Evolutionary conservation across 2,329 filamentous ascomycete species (phyloP).

Genomic region (Colletotrichum cereale): DNA sequence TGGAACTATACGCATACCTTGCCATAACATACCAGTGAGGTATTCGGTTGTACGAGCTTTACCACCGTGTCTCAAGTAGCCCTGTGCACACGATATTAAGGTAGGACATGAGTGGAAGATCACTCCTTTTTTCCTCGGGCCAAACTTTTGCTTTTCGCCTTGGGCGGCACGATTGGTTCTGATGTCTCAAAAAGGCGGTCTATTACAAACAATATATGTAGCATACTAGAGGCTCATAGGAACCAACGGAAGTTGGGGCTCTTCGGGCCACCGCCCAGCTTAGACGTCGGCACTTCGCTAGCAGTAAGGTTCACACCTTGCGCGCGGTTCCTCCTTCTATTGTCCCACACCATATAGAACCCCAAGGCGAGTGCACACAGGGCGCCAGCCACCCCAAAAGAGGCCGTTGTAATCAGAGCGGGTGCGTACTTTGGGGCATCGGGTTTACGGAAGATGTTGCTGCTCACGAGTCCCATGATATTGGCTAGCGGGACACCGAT

Average conservation of each 20-base stretch:
- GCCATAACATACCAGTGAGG: not conserved
- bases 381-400: slow-evolving; percentile 72
- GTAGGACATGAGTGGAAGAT: not conserved
- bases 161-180: no score
- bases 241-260: slow-evolving; percentile 66
- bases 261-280: slow-evolving; percentile 61
- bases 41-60: no score
- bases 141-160: not conserved
- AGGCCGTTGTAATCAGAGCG: slow-evolving; percentile 74
- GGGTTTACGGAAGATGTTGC: slow-evolving; percentile 75
- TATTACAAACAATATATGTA: not conserved
- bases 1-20: no score
- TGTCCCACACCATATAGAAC: slow-evolving; percentile 65
- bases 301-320: slow-evolving; percentile 63
- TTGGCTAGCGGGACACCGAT: slow-evolving; percentile 82
- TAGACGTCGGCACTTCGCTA: slow-evolving; percentile 62
- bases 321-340: slow-evolving; percentile 65
- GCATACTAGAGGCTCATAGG: slow-evolving; percentile 43
- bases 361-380: slow-evolving; percentile 44
- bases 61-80: not conserved
- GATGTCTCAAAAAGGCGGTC: not conserved
- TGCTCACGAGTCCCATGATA: slow-evolving; percentile 78
- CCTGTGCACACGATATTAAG: not conserved
- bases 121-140: not conserved
- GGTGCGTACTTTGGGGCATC: slow-evolving; percentile 76